A percentile compares a stretch with the other conserved stretches of the same genome.
Conservation (phyloP, 2,329 filamentous ascomycete genomes). For the Diaporthe sp. region DNA sequence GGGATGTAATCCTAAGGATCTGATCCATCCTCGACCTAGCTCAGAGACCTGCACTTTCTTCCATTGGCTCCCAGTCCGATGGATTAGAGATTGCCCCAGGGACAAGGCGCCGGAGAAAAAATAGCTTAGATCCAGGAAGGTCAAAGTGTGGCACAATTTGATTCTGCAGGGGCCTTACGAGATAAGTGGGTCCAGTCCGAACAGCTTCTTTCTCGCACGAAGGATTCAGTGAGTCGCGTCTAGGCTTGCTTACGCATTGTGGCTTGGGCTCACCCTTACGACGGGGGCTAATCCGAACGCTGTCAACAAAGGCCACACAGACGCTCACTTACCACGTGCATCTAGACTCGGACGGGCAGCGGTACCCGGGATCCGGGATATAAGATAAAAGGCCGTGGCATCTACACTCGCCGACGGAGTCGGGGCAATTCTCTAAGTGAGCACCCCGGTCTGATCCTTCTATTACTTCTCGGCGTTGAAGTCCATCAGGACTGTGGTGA, state of each 20-base stretch:
- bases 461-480: not conserved
- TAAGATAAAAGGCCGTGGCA: not conserved
- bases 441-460: not conserved
- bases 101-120: not conserved
- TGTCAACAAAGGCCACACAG: not conserved
- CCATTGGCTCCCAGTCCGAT: not conserved
- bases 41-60: not conserved
- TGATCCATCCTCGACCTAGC: not conserved
- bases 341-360: not conserved
- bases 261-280: slow-evolving; percentile 15
- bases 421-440: not conserved
- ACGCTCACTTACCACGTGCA: not conserved
- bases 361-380: not conserved
- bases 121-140: not conserved
- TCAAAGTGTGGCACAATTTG: not conserved
- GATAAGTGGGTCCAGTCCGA: slow-evolving; percentile 23
- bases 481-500: not conserved
- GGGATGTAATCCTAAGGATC: slow-evolving; percentile 26
- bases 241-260: slow-evolving; percentile 12
- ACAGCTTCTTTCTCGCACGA: not conserved
- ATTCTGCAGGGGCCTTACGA: not conserved
- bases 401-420: not conserved
- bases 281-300: not conserved
- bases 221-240: slow-evolving; percentile 1
- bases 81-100: not conserved